Base-by-base conservation (phyloP, 768 basidiomycete species). In the Gloeostereum incarnatum region DNA sequence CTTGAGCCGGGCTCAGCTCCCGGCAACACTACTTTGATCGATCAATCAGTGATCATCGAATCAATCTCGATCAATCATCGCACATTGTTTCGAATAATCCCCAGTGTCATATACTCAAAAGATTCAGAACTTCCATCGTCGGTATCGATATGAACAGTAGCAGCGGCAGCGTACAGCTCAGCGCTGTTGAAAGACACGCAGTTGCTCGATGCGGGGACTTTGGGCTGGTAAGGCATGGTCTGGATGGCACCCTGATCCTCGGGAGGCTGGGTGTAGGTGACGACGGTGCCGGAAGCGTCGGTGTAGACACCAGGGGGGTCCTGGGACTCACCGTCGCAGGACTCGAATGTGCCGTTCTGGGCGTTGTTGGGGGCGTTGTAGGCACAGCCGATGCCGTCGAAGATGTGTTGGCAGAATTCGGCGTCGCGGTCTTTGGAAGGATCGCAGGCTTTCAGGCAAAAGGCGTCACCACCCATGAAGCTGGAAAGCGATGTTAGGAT, bases 391-490 rank as follows among this genome's bases (percentile, higher is more conserved):
- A 86, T 77, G 40, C 79, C 78, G 51, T 87, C 83, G 42, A 64
- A 80, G 44, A 76, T 69, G 66, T 90, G 78, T 53, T 83, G 63
- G 62, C 85, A 88, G 48, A 55, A 69, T 14, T 60, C 51, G 3
- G 62, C 60, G 0, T 69, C 65, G 48, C 75, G 65, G 13, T 69
- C 49, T 8, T 63, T 61, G 1, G 54, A 45, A 2, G 78, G 77
- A 49, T 85, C 73, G 60, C 86, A 90, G 0, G 69, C 62, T 57
- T 88, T 89, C 45, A 82, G 49, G 57, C 84, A 89, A 66, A 84
- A 81, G 17, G 42, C 38, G 46, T 62, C 54, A 19, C 66, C 68
- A 35, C 86, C 86, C 52, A 85, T 75, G 67, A 88, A 89, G 54
- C 82, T 81, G 47, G 19, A 24, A 31, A 17, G 19, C 4, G 8